Percentiles rank a stretch among this genome's conserved stretches.
phyloP scores from a whole-genome alignment of 495 filamentous ascomycete genomes.

The Bacidia gigantensis region DNA sequence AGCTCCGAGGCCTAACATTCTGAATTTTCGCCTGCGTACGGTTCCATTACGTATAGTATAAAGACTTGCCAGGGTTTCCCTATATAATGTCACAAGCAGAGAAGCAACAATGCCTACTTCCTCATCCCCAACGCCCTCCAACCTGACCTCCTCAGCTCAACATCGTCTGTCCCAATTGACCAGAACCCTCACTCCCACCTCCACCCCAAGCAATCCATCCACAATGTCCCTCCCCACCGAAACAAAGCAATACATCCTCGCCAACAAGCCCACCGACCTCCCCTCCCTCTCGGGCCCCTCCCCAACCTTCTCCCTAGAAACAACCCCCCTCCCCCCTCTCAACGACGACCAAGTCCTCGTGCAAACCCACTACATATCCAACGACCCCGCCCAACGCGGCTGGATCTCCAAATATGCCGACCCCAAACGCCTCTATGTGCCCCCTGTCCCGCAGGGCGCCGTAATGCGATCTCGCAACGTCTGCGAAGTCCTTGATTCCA shows the following conservation, averaged over 20 bases:
- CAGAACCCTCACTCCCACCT: neutral
- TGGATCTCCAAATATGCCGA: constrained; percentile 42
- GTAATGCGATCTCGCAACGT: constrained; percentile 44
- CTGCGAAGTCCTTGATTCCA: constrained; percentile 30
- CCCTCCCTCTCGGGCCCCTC: constrained; percentile 21
- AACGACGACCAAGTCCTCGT: constrained; percentile 42
- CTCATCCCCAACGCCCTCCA: neutral
- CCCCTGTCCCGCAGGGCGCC: constrained; percentile 43
- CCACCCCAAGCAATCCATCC: neutral
- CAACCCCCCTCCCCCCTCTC: constrained; percentile 30
- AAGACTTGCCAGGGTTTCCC: no score
- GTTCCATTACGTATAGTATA: no score
- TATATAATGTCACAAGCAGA: no score
- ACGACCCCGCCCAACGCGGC: constrained; percentile 56
- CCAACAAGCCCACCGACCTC: constrained; percentile 21
- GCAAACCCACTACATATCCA: constrained; percentile 46
- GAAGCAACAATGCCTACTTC: neutral
- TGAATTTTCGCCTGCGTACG: no score
- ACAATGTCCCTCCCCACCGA: constrained; percentile 13
- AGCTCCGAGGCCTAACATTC: neutral
- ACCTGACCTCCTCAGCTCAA: neutral
- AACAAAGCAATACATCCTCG: constrained; percentile 28
- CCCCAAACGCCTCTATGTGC: constrained; percentile 38
- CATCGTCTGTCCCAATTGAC: neutral
- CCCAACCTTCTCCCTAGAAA: constrained; percentile 35